Base-by-base conservation (phyloP, 345 rosid species). In the Gossypium turneri region DNA sequence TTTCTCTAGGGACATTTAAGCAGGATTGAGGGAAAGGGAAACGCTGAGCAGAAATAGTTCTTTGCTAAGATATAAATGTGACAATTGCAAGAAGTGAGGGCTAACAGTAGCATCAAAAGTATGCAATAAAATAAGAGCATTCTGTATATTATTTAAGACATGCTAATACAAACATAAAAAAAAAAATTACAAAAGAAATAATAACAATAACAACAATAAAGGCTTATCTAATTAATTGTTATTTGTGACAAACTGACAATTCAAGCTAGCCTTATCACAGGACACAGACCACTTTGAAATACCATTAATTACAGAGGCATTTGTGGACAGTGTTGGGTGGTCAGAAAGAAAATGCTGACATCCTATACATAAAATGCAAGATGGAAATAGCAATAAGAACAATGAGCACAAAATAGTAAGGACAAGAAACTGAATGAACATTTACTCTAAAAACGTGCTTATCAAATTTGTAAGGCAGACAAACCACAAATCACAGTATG, bases 341-440 rank as follows among this genome's bases (percentile, higher is more conserved):
- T 25, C 58, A 68, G 25, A 11, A 50, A 25, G 44, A 68, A 48
- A 68, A 48, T 24, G 20, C 57, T 48, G 72, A 55, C 58, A 50
- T 68, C 19, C 58, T 25, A 16, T 41, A n/a, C 58, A 68, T 24
- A 48, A 50, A 67, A 68, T 68, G 72, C 72, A 48, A 48, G 70
- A 68, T 24, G 58, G 22, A 48, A 53, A 53, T n/a, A 53, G 2
- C 20, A 53, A 68, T 16, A 0, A 7, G 20, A 16, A 69, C 47
- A 51, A 17, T 56, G 17, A 69, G 59, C 73, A 51, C 60, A 27
- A n/a, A 27, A 47, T 47, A 12, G 10, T 4, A 69, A 51, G 24
- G 45, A 51, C 9, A 51, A 15, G 16, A 24, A 25, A 50, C 29
- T 68, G 72, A 48, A 50, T 48, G 58, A 50, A 50, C 11, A 47